phyloP scores from a whole-genome alignment of 192 early-diverging fungal species.

The Polychytrium aggregatum region DNA sequence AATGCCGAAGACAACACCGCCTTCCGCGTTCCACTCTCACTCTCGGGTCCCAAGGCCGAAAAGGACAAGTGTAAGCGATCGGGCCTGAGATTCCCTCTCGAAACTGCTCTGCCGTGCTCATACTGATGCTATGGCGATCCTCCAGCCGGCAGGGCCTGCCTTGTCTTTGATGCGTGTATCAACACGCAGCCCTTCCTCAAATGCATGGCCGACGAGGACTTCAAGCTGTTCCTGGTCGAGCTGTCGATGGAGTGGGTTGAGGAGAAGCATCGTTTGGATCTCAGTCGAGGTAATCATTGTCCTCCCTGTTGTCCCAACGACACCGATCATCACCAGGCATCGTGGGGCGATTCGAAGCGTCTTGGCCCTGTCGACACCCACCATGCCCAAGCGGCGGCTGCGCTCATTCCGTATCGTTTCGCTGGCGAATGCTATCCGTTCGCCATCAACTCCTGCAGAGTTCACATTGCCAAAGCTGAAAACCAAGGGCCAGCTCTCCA shows the following conservation, averaged over 20 bases:
- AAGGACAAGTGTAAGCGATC: constrained; percentile 36
- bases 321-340: neutral
- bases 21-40: constrained; percentile 54
- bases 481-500: constrained; percentile 47
- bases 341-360: too few relatives aligned
- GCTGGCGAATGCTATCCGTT: neutral
- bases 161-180: constrained; percentile 61
- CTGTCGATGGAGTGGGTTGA: constrained; percentile 57
- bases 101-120: too few relatives aligned
- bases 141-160: constrained; percentile 28
- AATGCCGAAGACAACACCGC: constrained; percentile 42
- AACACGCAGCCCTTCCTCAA: constrained; percentile 43
- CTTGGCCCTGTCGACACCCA: too few relatives aligned
- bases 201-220: constrained; percentile 45
- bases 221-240: constrained; percentile 55
- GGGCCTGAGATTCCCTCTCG: too few relatives aligned
- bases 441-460: constrained; percentile 20
- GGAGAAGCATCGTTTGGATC: constrained; percentile 39
- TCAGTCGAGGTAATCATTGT: constrained; percentile 44
- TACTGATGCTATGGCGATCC: too few relatives aligned
- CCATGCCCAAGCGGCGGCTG: neutral
- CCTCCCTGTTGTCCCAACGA: neutral
- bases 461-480: constrained; percentile 42
- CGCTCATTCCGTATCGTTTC: neutral
- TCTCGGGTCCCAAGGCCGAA: constrained; percentile 39